These are phyloP conservation scores for Trametes maxima DNA, from an alignment of 768 basidiomycete genomes.

Conservation along the genomic window DNA sequence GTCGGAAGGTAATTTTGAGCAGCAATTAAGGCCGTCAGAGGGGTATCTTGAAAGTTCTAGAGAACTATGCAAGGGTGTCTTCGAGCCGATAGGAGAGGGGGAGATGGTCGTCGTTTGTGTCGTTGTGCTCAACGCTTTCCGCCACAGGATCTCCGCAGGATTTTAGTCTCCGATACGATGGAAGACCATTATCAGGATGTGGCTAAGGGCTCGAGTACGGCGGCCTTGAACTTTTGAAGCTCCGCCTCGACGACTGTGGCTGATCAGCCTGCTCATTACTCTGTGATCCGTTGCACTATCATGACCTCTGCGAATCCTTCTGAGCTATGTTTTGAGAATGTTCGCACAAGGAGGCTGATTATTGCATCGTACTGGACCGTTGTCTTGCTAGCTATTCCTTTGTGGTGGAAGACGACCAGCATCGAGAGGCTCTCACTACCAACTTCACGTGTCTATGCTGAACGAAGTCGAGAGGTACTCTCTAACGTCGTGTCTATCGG, in stretches of 20 bases:
- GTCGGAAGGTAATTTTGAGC: conserved; percentile 15
- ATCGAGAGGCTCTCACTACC: conserved; percentile 84
- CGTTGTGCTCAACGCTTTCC: conserved; percentile 11
- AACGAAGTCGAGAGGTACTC: conserved; percentile 39
- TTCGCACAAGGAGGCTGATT: conserved; percentile 55
- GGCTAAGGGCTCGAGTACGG: too few species aligned
- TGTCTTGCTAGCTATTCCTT: conserved; percentile 76
- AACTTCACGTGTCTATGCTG: conserved; percentile 53
- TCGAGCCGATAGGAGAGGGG: too few species aligned
- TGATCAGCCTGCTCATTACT: conserved; percentile 8
- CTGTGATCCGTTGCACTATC: not conserved
- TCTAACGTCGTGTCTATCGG: too few species aligned
- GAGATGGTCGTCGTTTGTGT: conserved; percentile 20
- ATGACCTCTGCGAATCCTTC: conserved; percentile 44
- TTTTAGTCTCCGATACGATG: too few species aligned
- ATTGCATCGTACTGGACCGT: conserved; percentile 78
- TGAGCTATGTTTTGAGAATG: conserved; percentile 54
- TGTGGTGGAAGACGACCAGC: conserved; percentile 94
- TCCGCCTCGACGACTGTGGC: conserved; percentile 2
- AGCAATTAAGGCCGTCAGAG: not conserved
- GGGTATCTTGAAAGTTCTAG: conserved; percentile 22
- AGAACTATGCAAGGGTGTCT: conserved; percentile 12
- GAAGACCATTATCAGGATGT: too few species aligned
- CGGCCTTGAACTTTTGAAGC: too few species aligned
- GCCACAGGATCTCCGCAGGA: conserved; percentile 15